Conservation (phyloP, 345 rosid genomes). For the Geranium brycei region DNA sequence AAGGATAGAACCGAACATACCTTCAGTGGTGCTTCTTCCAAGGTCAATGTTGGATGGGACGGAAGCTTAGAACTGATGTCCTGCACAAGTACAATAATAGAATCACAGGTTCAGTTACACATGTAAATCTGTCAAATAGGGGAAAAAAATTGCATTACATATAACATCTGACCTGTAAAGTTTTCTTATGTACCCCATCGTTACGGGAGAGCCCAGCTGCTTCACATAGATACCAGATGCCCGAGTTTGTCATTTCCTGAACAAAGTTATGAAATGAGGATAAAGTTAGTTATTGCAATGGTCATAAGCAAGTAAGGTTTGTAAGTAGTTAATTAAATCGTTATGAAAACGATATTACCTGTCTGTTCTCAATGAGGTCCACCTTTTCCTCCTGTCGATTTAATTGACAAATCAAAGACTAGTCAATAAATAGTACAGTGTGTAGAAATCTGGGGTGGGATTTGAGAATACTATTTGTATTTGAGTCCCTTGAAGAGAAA, state of each 20-base stretch:
- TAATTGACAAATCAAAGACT: slow-evolving; percentile 8
- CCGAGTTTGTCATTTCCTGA: not conserved
- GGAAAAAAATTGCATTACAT: too few relatives aligned
- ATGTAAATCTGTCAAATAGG: too few relatives aligned
- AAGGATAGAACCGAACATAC: not conserved
- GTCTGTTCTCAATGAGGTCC: slow-evolving; percentile 65
- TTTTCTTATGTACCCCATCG: not conserved
- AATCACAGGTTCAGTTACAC: not conserved
- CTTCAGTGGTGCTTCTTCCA: not conserved
- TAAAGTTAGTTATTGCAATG: not conserved
- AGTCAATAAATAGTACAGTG: not conserved
- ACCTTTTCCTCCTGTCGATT: slow-evolving; percentile 70
- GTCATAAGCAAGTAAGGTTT: not conserved
- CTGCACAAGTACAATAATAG: not conserved
- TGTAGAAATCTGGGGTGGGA: too few relatives aligned
- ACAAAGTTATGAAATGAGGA: too few relatives aligned
- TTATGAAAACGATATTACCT: slow-evolving; percentile 25
- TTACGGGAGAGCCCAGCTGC: not conserved
- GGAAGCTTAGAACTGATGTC: not conserved
- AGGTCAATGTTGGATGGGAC: not conserved
- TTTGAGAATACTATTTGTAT: too few relatives aligned
- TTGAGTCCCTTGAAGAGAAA: too few relatives aligned
- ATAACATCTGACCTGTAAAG: not conserved
- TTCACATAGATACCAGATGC: not conserved
- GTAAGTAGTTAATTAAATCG: not conserved